Evolutionary conservation across 257 asterid genomes (phyloP), one percentile per base, ranked within the genome.

Genomic region (Thymus quinquecostatus): DNA sequence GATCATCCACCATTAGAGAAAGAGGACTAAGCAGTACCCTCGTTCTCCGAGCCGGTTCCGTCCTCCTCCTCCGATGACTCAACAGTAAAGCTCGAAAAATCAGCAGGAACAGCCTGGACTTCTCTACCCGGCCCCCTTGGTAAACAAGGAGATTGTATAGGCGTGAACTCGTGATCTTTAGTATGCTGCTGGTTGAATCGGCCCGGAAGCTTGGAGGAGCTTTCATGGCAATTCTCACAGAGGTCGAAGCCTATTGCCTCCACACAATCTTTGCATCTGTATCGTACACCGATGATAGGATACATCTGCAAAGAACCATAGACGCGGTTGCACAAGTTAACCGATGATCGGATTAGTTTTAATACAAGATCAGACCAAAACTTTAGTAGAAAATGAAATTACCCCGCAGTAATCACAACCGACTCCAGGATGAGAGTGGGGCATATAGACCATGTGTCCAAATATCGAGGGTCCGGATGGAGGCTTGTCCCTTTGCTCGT

Each of bases 321-420:
- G 40, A 36, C 5, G 40, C 5, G 5, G 6, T 38, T 7, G 1
- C 7, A 38, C 41, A 38, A 38, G 41, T 38, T 38, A 38, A 38
- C 6, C 21, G 21, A 21, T 21, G 21, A 21, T 21, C 21, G 21
- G 21, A 21, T 21, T 21, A 21, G 21, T 21, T 21, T 21, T 21
- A 21, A 21, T 21, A 21, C 21, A 0, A 21, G 21, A 21, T 21
- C 21, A 21, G 21, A 21, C 21, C 21, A 21, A 21, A 21, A 21
- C 21, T 21, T 21, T 21, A 71, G 12, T 13, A 48, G 30, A 13
- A 57, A 73, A 10, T 30, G 68, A 69, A 33, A 59, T 79, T 87
- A 89, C 96, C 92, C 96, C 96, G 71, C 96, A 89, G 70, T 82
- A 81, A 81, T 89, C 96, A 76, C 96, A 89, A 60, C 96, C 96